Evolutionary conservation across 129 eudicot species (phyloP).

Genomic region (Logfia minima): DNA sequence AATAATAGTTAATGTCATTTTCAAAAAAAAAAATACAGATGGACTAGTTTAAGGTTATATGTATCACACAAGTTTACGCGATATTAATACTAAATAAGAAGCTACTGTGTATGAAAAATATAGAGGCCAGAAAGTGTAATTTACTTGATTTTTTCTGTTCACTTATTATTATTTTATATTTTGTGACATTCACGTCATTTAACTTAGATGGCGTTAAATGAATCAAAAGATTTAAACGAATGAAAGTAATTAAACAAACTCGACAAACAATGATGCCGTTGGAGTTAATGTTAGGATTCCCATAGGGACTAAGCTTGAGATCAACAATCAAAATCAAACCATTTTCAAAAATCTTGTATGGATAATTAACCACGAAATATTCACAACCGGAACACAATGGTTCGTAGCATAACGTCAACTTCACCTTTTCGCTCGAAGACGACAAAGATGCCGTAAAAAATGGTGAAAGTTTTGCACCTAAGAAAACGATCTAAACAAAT

Average conservation of each 20-base stretch:
- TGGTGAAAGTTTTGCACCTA: slow-evolving; percentile 3
- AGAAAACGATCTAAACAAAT: slow-evolving; percentile 1
- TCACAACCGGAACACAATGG: slow-evolving; percentile 65
- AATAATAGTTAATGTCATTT: too few relatives aligned
- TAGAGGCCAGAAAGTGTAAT: too few relatives aligned
- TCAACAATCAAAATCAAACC: slow-evolving; percentile 49
- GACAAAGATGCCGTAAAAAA: background rate
- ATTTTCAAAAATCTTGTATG: slow-evolving; percentile 50
- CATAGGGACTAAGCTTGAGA: slow-evolving; percentile 73
- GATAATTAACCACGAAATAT: slow-evolving; percentile 50
- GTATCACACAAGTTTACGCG: too few relatives aligned
- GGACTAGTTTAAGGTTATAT: too few relatives aligned
- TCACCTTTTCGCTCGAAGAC: slow-evolving; percentile 37
- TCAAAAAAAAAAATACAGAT: too few relatives aligned
- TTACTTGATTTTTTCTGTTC: too few relatives aligned
- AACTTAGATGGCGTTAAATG: too few relatives aligned
- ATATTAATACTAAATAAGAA: too few relatives aligned
- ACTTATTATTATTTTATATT: too few relatives aligned
- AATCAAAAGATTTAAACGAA: too few relatives aligned
- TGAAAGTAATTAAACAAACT: slow-evolving; percentile 28
- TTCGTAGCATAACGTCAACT: slow-evolving; percentile 58
- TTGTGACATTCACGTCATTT: too few relatives aligned
- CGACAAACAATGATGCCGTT: slow-evolving; percentile 63
- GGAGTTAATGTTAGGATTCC: slow-evolving; percentile 55
- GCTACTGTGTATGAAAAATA: too few relatives aligned